Conservation (phyloP, 2,329 filamentous ascomycete genomes). For the Colletotrichum higginsianum region DNA sequence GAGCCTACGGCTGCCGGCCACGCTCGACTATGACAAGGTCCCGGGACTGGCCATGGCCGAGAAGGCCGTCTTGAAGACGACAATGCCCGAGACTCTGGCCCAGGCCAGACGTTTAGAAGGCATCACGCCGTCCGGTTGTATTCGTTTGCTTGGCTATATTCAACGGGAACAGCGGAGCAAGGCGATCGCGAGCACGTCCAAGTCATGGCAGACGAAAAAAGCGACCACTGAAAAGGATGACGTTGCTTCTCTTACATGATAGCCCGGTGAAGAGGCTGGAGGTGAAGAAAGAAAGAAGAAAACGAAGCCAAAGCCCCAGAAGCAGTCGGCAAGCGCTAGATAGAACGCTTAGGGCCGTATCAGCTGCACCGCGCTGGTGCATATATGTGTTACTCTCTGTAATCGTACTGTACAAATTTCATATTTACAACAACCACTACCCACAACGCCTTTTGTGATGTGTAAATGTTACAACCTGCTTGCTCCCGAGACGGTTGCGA, state of each 20-base stretch:
- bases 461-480: background rate
- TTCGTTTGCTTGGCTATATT: conserved; percentile 76
- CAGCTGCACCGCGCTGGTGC: background rate
- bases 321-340: background rate
- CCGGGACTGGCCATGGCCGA: conserved; percentile 86
- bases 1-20: conserved; percentile 76
- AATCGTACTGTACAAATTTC: conserved; percentile 12
- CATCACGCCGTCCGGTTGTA: conserved; percentile 72
- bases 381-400: background rate
- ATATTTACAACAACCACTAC: background rate
- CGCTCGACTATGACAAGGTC: conserved; percentile 83
- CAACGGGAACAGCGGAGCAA: conserved; percentile 48
- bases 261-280: background rate
- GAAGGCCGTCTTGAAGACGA: conserved; percentile 76
- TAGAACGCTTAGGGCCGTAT: background rate
- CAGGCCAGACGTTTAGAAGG: conserved; percentile 93
- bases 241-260: background rate
- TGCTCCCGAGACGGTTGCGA: background rate
- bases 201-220: conserved; percentile 1
- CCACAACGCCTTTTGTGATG: conserved; percentile 4
- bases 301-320: background rate
- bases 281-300: background rate
- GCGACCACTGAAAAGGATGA: background rate
- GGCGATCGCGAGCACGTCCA: conserved; percentile 6
- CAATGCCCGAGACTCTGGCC: conserved; percentile 86